These are phyloP conservation scores for Cladosporium sphaerospermum DNA, from an alignment of 2,329 filamentous ascomycete species.

Conservation along the genomic window DNA sequence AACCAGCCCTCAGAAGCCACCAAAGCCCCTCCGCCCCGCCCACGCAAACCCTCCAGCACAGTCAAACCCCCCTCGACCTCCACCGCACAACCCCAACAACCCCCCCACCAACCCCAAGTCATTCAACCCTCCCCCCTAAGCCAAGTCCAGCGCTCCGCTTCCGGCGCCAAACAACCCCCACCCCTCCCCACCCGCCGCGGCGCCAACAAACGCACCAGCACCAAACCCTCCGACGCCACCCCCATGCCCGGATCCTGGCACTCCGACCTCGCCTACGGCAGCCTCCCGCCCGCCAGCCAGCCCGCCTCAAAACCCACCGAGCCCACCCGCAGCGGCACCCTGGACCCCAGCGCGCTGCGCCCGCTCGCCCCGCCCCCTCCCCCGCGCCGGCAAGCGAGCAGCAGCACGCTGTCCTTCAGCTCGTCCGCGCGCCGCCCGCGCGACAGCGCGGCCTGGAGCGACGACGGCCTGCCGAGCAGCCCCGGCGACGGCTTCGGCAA, in stretches of 20 bases:
- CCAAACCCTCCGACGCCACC: slow-evolving; percentile 35
- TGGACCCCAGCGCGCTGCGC: slow-evolving; percentile 12
- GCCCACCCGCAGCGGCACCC: background rate
- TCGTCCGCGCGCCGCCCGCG: slow-evolving; percentile 15
- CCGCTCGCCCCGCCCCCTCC: slow-evolving; percentile 12
- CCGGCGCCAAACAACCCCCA: slow-evolving; percentile 18
- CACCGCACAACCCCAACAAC: background rate
- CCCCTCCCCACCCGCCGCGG: slow-evolving; percentile 31
- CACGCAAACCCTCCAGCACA: slow-evolving; percentile 31
- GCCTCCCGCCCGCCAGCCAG: too few relatives aligned
- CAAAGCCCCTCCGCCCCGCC: slow-evolving; percentile 27
- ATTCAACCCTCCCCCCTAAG: slow-evolving; percentile 27
- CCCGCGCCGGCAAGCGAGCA: slow-evolving; percentile 1
- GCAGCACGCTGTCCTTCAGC: slow-evolving; percentile 8
- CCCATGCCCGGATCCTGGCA: slow-evolving; percentile 21
- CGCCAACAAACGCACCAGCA: slow-evolving; percentile 28
- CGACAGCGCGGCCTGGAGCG: slow-evolving; percentile 24
- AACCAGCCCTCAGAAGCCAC: slow-evolving; percentile 13
- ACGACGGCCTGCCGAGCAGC: slow-evolving; percentile 24
- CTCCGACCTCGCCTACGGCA: slow-evolving; percentile 7
- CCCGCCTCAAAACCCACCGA: background rate
- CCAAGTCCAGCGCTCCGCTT: slow-evolving; percentile 28
- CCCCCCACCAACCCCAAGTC: slow-evolving; percentile 8
- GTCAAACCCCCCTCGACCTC: slow-evolving; percentile 20
- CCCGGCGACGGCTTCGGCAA: slow-evolving; percentile 48